Evolutionary conservation across 1,139 yeast genomes (phyloP).

Genomic region (Nematodospora anomalae): DNA sequence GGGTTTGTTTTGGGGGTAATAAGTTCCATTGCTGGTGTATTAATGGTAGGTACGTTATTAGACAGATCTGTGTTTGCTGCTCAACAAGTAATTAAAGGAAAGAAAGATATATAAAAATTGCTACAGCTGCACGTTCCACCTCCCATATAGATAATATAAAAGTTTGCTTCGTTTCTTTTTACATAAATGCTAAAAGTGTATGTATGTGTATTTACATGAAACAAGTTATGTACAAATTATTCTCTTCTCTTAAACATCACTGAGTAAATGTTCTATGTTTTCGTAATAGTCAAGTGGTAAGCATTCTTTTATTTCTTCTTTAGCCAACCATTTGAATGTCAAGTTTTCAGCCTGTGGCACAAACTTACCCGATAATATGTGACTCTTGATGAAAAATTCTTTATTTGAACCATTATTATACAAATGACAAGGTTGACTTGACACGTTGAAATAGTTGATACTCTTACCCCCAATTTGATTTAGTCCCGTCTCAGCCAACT

Average conservation of each 20-base stretch:
- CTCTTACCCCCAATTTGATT: constrained; percentile 68
- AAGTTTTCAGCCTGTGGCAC: constrained; percentile 42
- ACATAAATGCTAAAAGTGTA: too few relatives aligned
- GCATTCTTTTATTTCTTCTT: constrained; percentile 66
- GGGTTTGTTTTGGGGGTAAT: constrained; percentile 83
- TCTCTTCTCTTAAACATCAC: constrained; percentile 32
- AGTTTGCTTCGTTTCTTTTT: too few relatives aligned
- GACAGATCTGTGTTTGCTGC: constrained; percentile 92
- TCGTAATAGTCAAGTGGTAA: constrained; percentile 58
- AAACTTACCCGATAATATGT: constrained; percentile 85
- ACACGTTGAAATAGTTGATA: constrained; percentile 86
- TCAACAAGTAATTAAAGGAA: constrained; percentile 72
- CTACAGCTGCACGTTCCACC: neutral
- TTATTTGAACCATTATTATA: constrained; percentile 24
- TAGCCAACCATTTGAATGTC: constrained; percentile 76
- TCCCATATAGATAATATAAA: neutral
- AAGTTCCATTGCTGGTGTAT: constrained; percentile 89
- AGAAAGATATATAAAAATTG: constrained; percentile 59
- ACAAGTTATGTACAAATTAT: constrained; percentile 8
- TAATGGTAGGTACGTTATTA: constrained; percentile 86
- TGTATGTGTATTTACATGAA: neutral
- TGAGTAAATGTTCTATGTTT: constrained; percentile 52
- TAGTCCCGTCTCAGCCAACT: constrained; percentile 74
- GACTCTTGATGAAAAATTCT: constrained; percentile 81
- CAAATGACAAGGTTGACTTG: constrained; percentile 83